Base-by-base conservation (phyloP, 2,329 filamentous ascomycete genomes). In the Ramichloridium luteum region DNA sequence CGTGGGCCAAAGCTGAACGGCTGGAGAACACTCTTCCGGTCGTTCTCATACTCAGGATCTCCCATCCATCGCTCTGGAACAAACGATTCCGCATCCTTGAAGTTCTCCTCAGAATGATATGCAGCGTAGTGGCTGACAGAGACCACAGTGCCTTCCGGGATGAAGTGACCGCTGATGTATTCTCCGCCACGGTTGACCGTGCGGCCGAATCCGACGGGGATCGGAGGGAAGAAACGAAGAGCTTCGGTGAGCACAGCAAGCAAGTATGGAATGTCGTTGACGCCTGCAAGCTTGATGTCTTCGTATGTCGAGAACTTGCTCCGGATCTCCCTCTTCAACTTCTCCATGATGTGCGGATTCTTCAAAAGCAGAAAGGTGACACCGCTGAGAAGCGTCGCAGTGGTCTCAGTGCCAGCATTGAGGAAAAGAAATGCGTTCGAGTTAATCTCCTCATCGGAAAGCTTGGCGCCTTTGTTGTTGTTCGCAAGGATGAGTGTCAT, bases 391-490 rank as follows among this genome's bases (percentile, higher is more conserved):
- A 62, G 48, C 0, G 64, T 67, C 0, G 66, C 62, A 1, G 65
- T 68, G 4, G 67, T 71, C 42, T 70, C 67, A 3, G 61, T 63
- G 4, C 67, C 65, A 4, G 64, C 65, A 10, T 63, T 48, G 16
- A 69, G 46, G 15, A 40, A 34, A 6, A 6, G 75, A 73, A 41
- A 73, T 67, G 52, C 54, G 3, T 55, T 59, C 1, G 47, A 42
- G 31, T 53, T 43, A 12, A 61, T 50, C 31, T 57, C 51, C 0
- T 30, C 20, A 23, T 23, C 20, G 20, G 20, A 23, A 23, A n/a
- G n/a, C n/a, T n/a, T 23, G 8, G 8, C 20, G 8, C n/a, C 11
- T 34, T 36, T 39, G 39, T 51, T 45, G 22, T 59, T 59, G 8
- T 55, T 48, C 30, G 60, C 57, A 28, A 65, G 54, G 35, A 64